Evolutionary conservation across 2,329 filamentous ascomycete species (phyloP).

Genomic region (Colletotrichum phormii): DNA sequence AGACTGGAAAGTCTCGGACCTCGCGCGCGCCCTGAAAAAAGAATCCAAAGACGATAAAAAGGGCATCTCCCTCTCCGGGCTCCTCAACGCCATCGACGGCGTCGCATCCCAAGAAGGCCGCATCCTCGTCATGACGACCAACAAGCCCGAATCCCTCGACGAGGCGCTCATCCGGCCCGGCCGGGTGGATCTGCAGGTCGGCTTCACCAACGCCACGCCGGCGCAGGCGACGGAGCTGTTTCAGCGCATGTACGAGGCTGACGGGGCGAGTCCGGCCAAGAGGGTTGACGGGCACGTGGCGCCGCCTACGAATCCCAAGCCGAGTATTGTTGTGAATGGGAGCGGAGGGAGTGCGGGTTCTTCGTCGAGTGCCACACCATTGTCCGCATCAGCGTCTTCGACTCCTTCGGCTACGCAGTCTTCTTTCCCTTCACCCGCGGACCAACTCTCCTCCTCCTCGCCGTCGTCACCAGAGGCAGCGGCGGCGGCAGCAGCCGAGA

Average conservation of each 20-base stretch:
- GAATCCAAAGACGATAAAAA: conserved; percentile 50
- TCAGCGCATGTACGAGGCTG: conserved; percentile 69
- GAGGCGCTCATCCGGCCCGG: conserved; percentile 78
- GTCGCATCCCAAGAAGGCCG: conserved; percentile 83
- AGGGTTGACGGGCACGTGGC: conserved; percentile 28
- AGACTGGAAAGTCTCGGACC: conserved; percentile 53
- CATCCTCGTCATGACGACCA: conserved; percentile 86
- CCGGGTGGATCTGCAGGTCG: conserved; percentile 39
- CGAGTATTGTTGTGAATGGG: conserved; percentile 16
- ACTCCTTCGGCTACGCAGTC: not conserved
- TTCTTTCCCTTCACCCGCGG: not conserved
- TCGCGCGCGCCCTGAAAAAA: conserved; percentile 57
- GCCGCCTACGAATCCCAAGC: conserved; percentile 16
- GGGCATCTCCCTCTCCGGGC: conserved; percentile 79
- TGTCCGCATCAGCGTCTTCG: not conserved
- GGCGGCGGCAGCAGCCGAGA: conserved; percentile 3
- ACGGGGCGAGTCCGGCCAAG: conserved; percentile 36
- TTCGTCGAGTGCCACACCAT: not conserved
- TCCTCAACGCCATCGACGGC: conserved; percentile 87
- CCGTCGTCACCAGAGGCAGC: not conserved
- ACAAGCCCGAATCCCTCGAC: conserved; percentile 79
- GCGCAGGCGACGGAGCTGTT: conserved; percentile 69
- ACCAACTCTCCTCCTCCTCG: not conserved
- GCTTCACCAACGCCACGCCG: conserved; percentile 43
- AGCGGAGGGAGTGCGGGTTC: conserved; percentile 1